Base-by-base conservation (phyloP, 1,139 yeast genomes). In the Kodamaea sp. region DNA sequence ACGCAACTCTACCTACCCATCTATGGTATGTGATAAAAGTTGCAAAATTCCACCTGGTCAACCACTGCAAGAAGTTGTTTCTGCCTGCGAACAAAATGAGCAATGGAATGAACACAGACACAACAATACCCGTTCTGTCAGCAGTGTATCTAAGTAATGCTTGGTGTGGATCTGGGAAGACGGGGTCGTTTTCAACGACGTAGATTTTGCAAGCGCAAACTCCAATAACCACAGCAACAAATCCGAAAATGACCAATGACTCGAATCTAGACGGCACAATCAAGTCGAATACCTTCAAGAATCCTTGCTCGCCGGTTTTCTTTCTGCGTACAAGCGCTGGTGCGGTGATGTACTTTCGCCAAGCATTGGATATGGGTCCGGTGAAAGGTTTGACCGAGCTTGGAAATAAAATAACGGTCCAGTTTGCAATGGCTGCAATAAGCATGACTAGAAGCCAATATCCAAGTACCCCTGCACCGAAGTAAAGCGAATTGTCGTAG, bases 361-460 rank as follows among this genome's bases (percentile, higher is more conserved):
- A 49, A 22, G 38, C 29, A 36, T 55, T 62, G 5, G 56, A 32
- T 3, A 54, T 12, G 1, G 56, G 55, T 2, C 59, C 57, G 2
- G 61, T 55, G 16, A 51, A 45, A 13, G 37, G 42, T 20, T 50
- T 53, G 14, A 50, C 43, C 5, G 55, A 27, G 1, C 49, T 39
- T 2, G 72, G 73, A 26, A 53, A 51, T 20, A 65, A 38, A 4
- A 49, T 18, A 31, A 50, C 56, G 12, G 35, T 19, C 76, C 78
- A 70, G 47, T 78, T 73, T 31, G 59, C 49, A 12, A 70, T 26
- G 3, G 64, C 61, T 4, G 73, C 70, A 20, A 68, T 21, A 1
- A 76, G 16, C 39, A 76, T 47, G 7, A 78, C 58, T 4, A 69
- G 34, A 1, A 61, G 66, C 80, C 82, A 76, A 46, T 65, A 77